Base-by-base conservation (phyloP, 2,329 filamentous ascomycete species). In the Cryphonectria parasitica region DNA sequence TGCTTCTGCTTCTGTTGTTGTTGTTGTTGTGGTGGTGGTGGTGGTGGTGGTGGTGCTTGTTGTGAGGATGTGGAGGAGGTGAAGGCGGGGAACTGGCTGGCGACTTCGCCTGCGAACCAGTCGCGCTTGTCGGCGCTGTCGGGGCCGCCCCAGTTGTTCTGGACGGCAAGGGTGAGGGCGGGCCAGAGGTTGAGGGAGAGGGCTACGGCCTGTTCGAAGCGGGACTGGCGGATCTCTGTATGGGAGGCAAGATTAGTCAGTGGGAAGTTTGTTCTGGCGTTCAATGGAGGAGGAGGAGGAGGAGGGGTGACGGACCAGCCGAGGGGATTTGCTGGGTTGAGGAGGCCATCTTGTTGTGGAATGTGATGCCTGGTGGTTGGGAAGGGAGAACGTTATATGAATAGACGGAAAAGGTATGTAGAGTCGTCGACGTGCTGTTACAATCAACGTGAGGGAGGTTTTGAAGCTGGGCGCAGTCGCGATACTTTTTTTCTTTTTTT, bases 51-150 rank as follows among this genome's bases (percentile, higher is more conserved):
- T 39, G 54, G 31, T 17, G 25, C 25, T 52, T 62, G 34, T 7
- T 63, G 22, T 28, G 62, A 64, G 39, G 74, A 72, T 52, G 75
- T 64, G 39, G 34, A 73, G 71, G 79, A 78, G 69, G 82, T 82
- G 74, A 97, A 89, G 74, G 94, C 87, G 31, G 85, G 84, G 75
- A 98, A 91, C 73, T 97, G 89, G 36, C 97, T 93, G 71, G 91
- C 91, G 67, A 98, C 86, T 60, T 92, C 92, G 74, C 94, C 95
- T 66, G 93, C 95, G 77, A 99, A 93, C 95, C 95, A 98, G 86
- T 97, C 95, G 77, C 95, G 92, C 84, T 98, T 98, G 81, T 97
- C 94, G 72, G 86, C 81, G 31, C 90, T 91, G 77, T 94, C 90
- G 56, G 93, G 89, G 2, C 95, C 96, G 76, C 95, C 96, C 92